These are phyloP conservation scores for Reticulomyxa filosa DNA, from an alignment of 78 protist genomes.

Conservation along the genomic window DNA sequence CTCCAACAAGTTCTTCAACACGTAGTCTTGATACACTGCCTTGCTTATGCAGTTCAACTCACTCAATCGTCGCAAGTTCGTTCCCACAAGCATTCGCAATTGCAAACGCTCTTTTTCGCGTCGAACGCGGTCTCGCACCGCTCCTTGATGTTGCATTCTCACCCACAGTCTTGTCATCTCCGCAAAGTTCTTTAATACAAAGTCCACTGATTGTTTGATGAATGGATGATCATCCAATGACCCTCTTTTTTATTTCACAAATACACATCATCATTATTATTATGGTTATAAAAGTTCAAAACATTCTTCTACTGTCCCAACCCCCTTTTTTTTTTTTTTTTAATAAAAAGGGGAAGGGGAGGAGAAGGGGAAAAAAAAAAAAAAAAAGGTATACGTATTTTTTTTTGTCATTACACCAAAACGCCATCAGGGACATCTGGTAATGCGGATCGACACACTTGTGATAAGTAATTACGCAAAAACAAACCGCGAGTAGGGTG, in stretches of 20 bases:
- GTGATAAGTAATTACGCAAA: constrained; percentile 68
- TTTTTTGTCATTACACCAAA: background rate
- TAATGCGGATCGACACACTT: too few species aligned
- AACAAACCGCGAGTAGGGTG: constrained; percentile 95
- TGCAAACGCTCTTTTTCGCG: constrained; percentile 70
- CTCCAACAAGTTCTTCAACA: too few species aligned
- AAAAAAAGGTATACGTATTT: background rate
- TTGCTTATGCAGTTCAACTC: too few species aligned
- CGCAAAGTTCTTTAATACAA: constrained; percentile 64
- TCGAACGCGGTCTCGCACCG: constrained; percentile 1
- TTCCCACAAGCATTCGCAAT: constrained; percentile 68
- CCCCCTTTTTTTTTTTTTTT: too few species aligned
- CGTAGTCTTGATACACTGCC: too few species aligned
- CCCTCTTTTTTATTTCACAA: background rate
- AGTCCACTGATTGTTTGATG: constrained; percentile 54
- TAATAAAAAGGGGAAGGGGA: too few species aligned
- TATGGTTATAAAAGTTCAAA: too few species aligned
- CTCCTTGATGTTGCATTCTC: constrained; percentile 79
- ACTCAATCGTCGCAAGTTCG: constrained; percentile 58
- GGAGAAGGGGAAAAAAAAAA: background rate
- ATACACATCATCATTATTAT: too few species aligned
- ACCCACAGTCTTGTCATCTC: constrained; percentile 96
- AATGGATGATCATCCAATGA: constrained; percentile 28
- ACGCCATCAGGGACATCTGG: too few species aligned
- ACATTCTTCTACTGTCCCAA: too few species aligned